Evolutionary conservation across 345 rosid genomes (phyloP), one percentile per base, ranked within the genome.

Genomic region (Orychophragmus violaceus): DNA sequence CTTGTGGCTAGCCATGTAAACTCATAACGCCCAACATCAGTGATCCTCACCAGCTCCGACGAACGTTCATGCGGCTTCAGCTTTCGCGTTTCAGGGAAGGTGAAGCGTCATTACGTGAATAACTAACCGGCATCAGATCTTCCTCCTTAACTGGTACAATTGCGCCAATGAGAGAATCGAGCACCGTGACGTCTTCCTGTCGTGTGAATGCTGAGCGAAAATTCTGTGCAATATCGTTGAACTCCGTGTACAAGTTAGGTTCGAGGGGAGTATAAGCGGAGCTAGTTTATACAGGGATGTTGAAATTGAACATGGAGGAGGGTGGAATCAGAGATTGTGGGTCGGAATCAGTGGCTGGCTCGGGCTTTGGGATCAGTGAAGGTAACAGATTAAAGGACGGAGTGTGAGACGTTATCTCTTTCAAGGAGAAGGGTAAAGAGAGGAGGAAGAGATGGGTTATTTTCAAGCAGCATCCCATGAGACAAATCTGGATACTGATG

Each of bases 1-100:
- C 95, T 68, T 92, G 98, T 5, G 78, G 16, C 32, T 87, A 95
- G 1, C 95, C 96, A 44, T 92, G 98, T 4, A 89, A 67, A 8
- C 96, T 96, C 12, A 92, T 72, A 44, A 87, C 87, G 28, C n/a
- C 83, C 80, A 18, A 92, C 73, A 62, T 87, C 83, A 2, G 87
- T 72, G 9, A 89, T 86, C 55, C 97, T 82, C 32, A 90, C 98
- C 0, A 90, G 86, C 85, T 89, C 91, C 6, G 82, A 64, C 3
- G 96, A 87, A 19, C 91, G 80, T 11, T 58, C 66, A 9, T 48
- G 64, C 0, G 46, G 62, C 10, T 58, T 76, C 10, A 65, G 84
- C 30, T 60, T 68, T 4, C 78, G 59, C 3, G 67, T 64, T 5
- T 61, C 71, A 73, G 72, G 4, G 72, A 27, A 9, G 69, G 41